Base-by-base conservation (phyloP, 2,329 filamentous ascomycete species). In the Aureobasidium vineae region DNA sequence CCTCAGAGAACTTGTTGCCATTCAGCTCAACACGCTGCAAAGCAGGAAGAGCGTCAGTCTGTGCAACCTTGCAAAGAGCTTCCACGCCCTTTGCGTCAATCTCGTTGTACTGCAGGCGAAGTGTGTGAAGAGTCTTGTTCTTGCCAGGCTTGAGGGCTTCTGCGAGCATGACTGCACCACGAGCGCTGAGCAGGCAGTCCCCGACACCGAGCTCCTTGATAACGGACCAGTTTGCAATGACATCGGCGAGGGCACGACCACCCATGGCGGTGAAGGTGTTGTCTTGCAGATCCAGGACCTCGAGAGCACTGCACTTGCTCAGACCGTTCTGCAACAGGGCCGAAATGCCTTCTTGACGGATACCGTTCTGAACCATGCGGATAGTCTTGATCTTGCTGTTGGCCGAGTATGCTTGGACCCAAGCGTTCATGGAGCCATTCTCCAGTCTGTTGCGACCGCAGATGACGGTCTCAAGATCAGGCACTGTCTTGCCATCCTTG, bases 351-450 rank as follows among this genome's bases (percentile, higher is more conserved):
- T 98, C 92, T 75, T 94, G 91, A 50, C 95, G 86, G 72, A 99
- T 99, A 63, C 95, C 95, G 77, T 99, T 98, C 79, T 98, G 95
- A 31, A 96, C 92, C 95, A 99, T 98, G 83, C 94, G 96, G 72
- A 99, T 86, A 67, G 88, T 88, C 79, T 89, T 90, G 70, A 99
- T 85, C 66, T 90, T 89, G 76, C 78, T 81, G 75, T 98, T 92
- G 67, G 94, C 88, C 73, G 88, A 87, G 77, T 91, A 97, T 0
- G 92, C 85, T 77, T 89, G 90, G 49, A 93, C 92, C 95, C 95
- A 99, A 0, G 94, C 93, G 16, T 86, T 87, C 95, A 99, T 99
- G 75, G 90, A 95, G 71, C 94, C 95, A 73, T 93, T 97, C 81
- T 99, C 95, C 59, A 99, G 84, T 71, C 95, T 85, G 81, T 99